Evolutionary conservation across 805 yeast species (phyloP).

Genomic region (Starmerella bombi): DNA sequence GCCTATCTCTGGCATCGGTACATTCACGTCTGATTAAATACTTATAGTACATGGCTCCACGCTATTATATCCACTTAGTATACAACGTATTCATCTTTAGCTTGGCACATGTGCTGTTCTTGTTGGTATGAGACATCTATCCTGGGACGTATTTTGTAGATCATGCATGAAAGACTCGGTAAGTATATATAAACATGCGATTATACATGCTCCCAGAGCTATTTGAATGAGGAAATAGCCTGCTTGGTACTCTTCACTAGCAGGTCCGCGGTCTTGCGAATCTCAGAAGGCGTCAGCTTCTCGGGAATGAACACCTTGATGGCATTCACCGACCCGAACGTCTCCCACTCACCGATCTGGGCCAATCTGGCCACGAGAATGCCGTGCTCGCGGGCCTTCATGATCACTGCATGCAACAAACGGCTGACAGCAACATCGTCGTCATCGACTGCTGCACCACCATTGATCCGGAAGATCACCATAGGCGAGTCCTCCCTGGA

Average conservation of each 20-base stretch:
- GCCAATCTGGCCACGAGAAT: conserved; percentile 55
- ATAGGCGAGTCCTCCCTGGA: conserved; percentile 54
- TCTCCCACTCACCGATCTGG: conserved; percentile 56
- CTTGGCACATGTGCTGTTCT: too few relatives aligned
- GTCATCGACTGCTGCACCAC: conserved; percentile 26
- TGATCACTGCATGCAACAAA: conserved; percentile 55
- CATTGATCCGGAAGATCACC: conserved; percentile 48
- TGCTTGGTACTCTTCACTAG: conserved; percentile 21
- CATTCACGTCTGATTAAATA: too few relatives aligned
- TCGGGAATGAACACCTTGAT: conserved; percentile 40
- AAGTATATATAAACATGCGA: too few relatives aligned
- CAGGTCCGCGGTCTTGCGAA: conserved; percentile 32
- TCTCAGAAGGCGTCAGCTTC: conserved; percentile 35
- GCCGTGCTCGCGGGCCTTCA: conserved; percentile 38
- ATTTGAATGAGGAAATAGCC: not conserved
- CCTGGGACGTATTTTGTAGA: too few relatives aligned
- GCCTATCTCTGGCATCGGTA: too few relatives aligned
- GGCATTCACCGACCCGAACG: conserved; percentile 53
- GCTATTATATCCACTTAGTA: too few relatives aligned
- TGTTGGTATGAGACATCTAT: too few relatives aligned
- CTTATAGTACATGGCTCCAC: too few relatives aligned
- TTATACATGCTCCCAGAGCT: too few relatives aligned
- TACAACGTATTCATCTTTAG: too few relatives aligned
- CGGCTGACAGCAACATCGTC: conserved; percentile 36
- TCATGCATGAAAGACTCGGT: too few relatives aligned